Conservation (phyloP, 2,329 filamentous ascomycete genomes). For the Pseudogymnoascus sp. region DNA sequence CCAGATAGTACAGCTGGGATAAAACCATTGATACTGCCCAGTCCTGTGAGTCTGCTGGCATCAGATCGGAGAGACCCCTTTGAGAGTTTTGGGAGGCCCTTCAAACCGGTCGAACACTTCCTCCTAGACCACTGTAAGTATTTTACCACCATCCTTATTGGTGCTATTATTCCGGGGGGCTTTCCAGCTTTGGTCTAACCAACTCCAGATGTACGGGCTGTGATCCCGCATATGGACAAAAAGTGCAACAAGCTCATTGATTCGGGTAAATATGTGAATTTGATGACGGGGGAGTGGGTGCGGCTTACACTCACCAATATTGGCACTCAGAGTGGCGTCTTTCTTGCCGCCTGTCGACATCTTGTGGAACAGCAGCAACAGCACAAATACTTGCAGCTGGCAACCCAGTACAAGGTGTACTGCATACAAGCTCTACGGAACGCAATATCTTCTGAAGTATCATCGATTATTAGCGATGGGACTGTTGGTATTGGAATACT, state of each 20-base stretch:
- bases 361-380: conserved; percentile 10
- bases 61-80: not conserved
- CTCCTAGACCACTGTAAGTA: not conserved
- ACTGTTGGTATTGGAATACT: not conserved
- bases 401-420: conserved; percentile 12
- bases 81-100: not conserved
- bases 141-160: not conserved
- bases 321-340: conserved; percentile 11
- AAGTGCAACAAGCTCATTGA: not conserved
- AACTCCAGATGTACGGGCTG: conserved; percentile 11
- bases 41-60: not conserved
- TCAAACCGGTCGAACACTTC: not conserved
- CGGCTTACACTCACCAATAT: conserved; percentile 12
- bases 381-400: conserved; percentile 9
- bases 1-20: not conserved
- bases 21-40: not conserved
- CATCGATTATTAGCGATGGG: conserved; percentile 5
- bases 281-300: conserved; percentile 15
- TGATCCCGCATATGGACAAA: conserved; percentile 10
- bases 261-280: not conserved
- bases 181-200: not conserved
- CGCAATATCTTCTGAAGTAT: conserved; percentile 8
- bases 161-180: not conserved
- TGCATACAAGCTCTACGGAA: conserved; percentile 5
- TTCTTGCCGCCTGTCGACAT: conserved; percentile 14